Conservation (phyloP, 1,284 basidiomycete species). For the Pascua guehoae region DNA sequence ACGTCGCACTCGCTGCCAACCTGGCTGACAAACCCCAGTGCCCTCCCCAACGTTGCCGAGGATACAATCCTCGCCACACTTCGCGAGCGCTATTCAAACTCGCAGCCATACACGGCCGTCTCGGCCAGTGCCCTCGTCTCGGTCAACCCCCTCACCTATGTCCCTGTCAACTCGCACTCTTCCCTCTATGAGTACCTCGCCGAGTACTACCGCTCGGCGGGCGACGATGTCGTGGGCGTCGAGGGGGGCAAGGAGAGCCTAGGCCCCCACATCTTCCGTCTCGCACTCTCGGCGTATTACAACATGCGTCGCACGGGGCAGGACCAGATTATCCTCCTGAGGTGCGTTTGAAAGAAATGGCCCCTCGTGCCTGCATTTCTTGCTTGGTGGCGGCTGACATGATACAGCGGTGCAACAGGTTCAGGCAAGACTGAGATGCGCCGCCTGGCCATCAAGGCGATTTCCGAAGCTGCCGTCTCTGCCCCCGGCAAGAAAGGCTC, state of each 20-base stretch:
- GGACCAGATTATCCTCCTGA: constrained; percentile 84
- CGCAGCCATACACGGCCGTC: constrained; percentile 74
- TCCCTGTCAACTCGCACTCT: constrained; percentile 73
- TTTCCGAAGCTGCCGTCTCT: constrained; percentile 82
- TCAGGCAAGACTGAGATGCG: constrained; percentile 92
- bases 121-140: constrained; percentile 70
- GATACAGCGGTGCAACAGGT: constrained; percentile 75
- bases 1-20: neutral
- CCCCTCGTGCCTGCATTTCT: neutral
- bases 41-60: constrained; percentile 43
- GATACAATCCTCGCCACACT: constrained; percentile 60
- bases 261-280: constrained; percentile 80
- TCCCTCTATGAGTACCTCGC: constrained; percentile 76
- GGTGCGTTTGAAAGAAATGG: constrained; percentile 54
- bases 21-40: constrained; percentile 15
- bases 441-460: constrained; percentile 80
- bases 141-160: constrained; percentile 83
- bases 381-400: constrained; percentile 1
- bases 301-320: constrained; percentile 92
- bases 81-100: constrained; percentile 77
- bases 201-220: constrained; percentile 59
- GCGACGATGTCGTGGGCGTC: constrained; percentile 49
- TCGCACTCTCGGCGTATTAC: constrained; percentile 88
- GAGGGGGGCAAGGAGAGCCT: constrained; percentile 43
- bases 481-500: constrained; percentile 90